These are phyloP conservation scores for Penicillium alfredii DNA, from an alignment of 495 filamentous ascomycete species.

Conservation along the genomic window DNA sequence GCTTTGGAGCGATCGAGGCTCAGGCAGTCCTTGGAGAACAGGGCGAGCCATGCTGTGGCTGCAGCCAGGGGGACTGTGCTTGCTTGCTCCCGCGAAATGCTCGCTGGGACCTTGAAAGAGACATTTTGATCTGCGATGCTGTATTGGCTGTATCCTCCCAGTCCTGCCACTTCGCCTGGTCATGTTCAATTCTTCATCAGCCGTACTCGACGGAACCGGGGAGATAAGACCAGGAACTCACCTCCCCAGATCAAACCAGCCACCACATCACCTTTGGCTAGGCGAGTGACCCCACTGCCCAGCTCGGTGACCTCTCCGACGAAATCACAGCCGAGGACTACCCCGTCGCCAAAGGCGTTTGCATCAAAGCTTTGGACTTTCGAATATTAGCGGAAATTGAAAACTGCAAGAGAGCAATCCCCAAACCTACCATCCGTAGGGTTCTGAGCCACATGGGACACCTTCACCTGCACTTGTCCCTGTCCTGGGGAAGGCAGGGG, in stretches of 20 bases:
- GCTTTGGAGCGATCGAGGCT: conserved; percentile 10
- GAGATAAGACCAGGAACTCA: no score
- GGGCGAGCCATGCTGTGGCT: conserved; percentile 24
- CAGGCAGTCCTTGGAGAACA: conserved; percentile 22
- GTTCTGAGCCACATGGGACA: conserved; percentile 27
- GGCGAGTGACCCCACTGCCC: conserved; percentile 37
- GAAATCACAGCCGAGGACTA: conserved; percentile 47
- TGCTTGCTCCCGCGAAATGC: conserved; percentile 16
- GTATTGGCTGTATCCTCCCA: conserved; percentile 18
- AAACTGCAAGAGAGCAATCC: no score
- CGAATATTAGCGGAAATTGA: no score
- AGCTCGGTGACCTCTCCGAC: conserved; percentile 45
- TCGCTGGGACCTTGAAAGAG: conserved; percentile 17
- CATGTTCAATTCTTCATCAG: background rate
- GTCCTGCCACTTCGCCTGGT: conserved; percentile 14
- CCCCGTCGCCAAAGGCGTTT: conserved; percentile 26
- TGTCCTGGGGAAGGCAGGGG: background rate
- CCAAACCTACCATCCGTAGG: conserved; percentile 22
- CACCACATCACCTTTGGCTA: conserved; percentile 36
- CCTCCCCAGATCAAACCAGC: conserved; percentile 26
- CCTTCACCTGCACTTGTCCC: conserved; percentile 15
- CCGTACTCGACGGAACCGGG: no score
- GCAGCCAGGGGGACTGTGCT: conserved; percentile 25
- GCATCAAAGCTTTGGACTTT: conserved; percentile 22
- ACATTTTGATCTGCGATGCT: conserved; percentile 22